These are phyloP conservation scores for Adansonia gregorii DNA, from an alignment of 441 rosid genomes.

Conservation along the genomic window DNA sequence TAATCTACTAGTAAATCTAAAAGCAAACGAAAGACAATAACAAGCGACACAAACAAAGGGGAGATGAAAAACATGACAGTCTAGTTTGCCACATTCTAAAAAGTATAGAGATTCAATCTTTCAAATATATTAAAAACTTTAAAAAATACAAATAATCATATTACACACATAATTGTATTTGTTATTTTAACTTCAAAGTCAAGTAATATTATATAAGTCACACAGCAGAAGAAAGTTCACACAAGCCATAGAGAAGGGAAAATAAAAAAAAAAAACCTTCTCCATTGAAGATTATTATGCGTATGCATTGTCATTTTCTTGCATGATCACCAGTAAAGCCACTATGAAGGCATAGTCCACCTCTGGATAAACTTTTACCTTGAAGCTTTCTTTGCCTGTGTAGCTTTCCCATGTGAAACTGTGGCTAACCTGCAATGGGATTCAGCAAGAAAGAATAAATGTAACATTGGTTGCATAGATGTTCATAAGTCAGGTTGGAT, in stretches of 20 bases:
- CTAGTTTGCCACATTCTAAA: too few species aligned
- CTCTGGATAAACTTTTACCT: constrained; percentile 64
- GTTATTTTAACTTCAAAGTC: too few species aligned
- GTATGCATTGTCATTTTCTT: constrained; percentile 39
- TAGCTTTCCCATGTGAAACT: constrained; percentile 62
- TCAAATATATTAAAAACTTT: too few species aligned
- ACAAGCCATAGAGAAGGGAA: not conserved
- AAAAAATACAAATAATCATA: not conserved
- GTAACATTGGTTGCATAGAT: too few species aligned
- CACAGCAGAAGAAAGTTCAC: not conserved
- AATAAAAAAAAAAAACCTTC: not conserved
- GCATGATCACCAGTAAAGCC: constrained; percentile 64
- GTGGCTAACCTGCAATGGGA: constrained; percentile 52
- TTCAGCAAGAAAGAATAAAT: not conserved
- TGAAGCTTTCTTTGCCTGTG: constrained; percentile 70
- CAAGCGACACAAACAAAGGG: not conserved
- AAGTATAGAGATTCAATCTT: too few species aligned
- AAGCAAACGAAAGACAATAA: not conserved
- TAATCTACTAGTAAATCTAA: too few species aligned
- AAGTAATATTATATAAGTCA: not conserved
- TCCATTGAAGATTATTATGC: not conserved
- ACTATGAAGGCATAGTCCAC: constrained; percentile 78
- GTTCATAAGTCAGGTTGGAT: too few species aligned
- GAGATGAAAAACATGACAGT: too few species aligned
- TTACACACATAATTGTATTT: too few species aligned